Percentiles rank a stretch among this genome's conserved stretches.
These are phyloP conservation scores for Pseudisothecium myosuroides DNA, from an alignment of 225 moss, liverwort and hornwort genomes.

Conservation along the genomic window DNA sequence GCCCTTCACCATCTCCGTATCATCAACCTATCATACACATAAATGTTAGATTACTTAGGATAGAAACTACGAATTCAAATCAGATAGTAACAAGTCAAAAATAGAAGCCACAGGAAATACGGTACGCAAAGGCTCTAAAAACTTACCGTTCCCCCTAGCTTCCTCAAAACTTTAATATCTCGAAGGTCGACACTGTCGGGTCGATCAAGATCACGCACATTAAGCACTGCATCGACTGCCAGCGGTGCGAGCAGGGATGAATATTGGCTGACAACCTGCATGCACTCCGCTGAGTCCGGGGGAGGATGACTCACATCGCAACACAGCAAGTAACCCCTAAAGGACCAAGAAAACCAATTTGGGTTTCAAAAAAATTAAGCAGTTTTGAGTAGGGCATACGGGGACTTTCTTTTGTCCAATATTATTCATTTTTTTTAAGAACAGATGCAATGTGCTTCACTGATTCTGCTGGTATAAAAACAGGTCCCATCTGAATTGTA, in stretches of 20 bases:
- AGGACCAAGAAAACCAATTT: background rate
- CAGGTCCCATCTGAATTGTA: background rate
- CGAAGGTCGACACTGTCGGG: conserved; percentile 72
- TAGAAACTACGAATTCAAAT: background rate
- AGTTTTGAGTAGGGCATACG: background rate
- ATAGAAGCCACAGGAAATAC: background rate
- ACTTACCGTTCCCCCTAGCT: conserved; percentile 85
- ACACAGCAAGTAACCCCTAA: background rate
- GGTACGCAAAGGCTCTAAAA: background rate
- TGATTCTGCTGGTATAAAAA: background rate
- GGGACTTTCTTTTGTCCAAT: background rate
- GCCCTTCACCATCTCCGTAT: conserved; percentile 88
- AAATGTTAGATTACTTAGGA: background rate
- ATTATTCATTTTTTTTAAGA: background rate
- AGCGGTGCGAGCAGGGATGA: conserved; percentile 85
- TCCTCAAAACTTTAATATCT: conserved; percentile 85
- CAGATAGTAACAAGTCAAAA: background rate
- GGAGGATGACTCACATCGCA: background rate
- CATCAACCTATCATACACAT: conserved; percentile 57
- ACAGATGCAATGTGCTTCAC: background rate
- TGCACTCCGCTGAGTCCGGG: background rate
- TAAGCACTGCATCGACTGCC: conserved; percentile 80
- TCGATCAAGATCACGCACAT: conserved; percentile 65
- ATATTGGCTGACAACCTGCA: conserved; percentile 94
- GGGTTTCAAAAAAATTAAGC: background rate